Evolutionary conservation across 1,284 basidiomycete species (phyloP).

Genomic region (Neotropicomus parvogracilis): DNA sequence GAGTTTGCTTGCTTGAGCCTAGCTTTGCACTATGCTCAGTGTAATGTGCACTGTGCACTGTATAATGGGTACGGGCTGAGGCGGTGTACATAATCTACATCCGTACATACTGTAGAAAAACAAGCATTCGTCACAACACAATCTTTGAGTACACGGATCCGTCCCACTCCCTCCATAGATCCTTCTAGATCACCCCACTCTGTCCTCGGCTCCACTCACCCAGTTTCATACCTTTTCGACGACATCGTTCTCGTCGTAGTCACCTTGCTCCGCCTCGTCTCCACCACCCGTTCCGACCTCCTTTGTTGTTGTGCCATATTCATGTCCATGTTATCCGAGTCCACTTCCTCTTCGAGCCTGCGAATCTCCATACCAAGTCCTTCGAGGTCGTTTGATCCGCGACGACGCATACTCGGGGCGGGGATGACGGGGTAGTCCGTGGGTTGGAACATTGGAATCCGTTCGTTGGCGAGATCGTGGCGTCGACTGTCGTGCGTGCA

Average conservation of each 20-base stretch:
- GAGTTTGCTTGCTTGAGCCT: too few species aligned
- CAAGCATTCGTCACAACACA: too few species aligned
- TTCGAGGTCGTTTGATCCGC: conserved; percentile 51
- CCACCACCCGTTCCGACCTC: conserved; percentile 59
- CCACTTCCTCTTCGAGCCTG: conserved; percentile 54
- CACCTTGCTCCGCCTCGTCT: conserved; percentile 39
- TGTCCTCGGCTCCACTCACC: conserved; percentile 31
- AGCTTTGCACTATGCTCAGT: too few species aligned
- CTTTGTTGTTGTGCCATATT: conserved; percentile 27
- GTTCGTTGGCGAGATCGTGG: conserved; percentile 91
- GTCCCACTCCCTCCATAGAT: neutral
- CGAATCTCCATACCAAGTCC: conserved; percentile 82
- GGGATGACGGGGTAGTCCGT: conserved; percentile 47
- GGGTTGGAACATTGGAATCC: conserved; percentile 65
- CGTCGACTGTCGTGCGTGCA: conserved; percentile 56
- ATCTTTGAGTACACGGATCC: too few species aligned
- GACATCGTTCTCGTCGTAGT: conserved; percentile 46
- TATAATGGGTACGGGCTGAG: too few species aligned
- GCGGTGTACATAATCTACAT: too few species aligned
- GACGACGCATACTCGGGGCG: conserved; percentile 61
- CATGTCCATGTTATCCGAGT: conserved; percentile 22
- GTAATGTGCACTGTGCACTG: too few species aligned
- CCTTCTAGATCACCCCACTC: neutral
- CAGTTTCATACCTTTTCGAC: conserved; percentile 64
- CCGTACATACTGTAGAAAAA: too few species aligned